phyloP scores from a whole-genome alignment of 768 basidiomycete species.

The Termitomyces sp. region DNA sequence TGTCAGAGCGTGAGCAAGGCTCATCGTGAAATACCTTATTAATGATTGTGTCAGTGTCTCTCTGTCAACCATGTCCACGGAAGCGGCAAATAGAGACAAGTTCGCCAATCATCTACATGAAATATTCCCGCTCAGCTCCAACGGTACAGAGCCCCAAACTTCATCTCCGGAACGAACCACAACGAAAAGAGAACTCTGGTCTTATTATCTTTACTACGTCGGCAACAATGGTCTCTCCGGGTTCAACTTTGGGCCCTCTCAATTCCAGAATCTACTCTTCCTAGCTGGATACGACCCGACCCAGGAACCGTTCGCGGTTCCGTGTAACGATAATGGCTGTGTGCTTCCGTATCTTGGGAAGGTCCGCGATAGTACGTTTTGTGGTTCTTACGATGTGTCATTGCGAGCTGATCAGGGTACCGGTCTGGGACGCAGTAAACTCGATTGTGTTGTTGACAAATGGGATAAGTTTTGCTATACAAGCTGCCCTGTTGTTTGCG shows the following conservation, averaged over 20 bases:
- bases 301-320: slow-evolving; percentile 48
- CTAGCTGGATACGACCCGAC: slow-evolving; percentile 72
- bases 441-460: slow-evolving; percentile 79
- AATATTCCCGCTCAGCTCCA: not conserved
- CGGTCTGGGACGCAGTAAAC: slow-evolving; percentile 47
- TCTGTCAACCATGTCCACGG: not conserved
- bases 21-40: not conserved
- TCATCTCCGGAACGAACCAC: slow-evolving; percentile 31
- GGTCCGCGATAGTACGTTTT: slow-evolving; percentile 54
- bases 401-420: not conserved
- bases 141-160: not conserved
- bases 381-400: not conserved
- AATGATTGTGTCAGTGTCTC: not conserved
- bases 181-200: slow-evolving; percentile 51
- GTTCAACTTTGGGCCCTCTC: slow-evolving; percentile 72
- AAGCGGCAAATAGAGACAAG: not conserved
- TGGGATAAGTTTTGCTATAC: slow-evolving; percentile 76
- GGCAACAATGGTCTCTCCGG: slow-evolving; percentile 71
- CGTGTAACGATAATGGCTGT: slow-evolving; percentile 55
- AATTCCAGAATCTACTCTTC: slow-evolving; percentile 73
- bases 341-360: slow-evolving; percentile 66
- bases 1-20: not conserved
- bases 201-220: slow-evolving; percentile 61
- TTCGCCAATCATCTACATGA: not conserved
- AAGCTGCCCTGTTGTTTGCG: slow-evolving; percentile 61